Base-by-base conservation (phyloP, 2,329 filamentous ascomycete species). In the Hymenoscyphus salicellus region DNA sequence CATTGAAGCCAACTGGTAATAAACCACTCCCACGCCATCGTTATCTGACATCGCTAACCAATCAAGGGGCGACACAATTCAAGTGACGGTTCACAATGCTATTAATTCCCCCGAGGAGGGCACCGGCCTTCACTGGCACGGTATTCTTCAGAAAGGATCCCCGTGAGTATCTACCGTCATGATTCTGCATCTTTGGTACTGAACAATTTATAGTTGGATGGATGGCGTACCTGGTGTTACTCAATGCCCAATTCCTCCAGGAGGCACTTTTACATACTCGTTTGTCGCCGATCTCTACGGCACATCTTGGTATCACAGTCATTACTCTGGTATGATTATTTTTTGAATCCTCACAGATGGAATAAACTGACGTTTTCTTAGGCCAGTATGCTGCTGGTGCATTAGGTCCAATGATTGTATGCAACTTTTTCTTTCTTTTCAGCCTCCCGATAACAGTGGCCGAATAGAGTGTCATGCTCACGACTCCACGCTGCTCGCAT, bases 11-110 rank as follows among this genome's bases (percentile, higher is more conserved):
- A 77, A 77, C 60, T 77, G 74, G 71, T 69, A 62, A 65, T 23
- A 41, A 16, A 36, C 23, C 23, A 23, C 33, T 14, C 7, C 8
- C 43, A 20, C 23, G 20, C 14, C 16, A 57, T 20, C 14, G 28
- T 30, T 30, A 20, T 23, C 41, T 30, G 11, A 33, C 6, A 28
- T 38, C 30, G 6, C 38, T 41, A 30, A 41, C 10, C 14, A 41
- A 49, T 61, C 17, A 30, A 69, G 69, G 70, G 76, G 75, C 8
- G 77, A 79, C 61, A 72, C 64, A 2, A 81, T 87, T 60, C 79
- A 90, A 62, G 85, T 92, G 46, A 87, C 86, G 33, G 83, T 93
- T 63, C 82, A 85, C 76, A 95, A 95, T 76, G 83, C 86, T 60
- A 84, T 92, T 11, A 83, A 78, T 11, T 75, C 72, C 32, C 70